Conservation (phyloP, 2,329 filamentous ascomycete genomes). For the Fusarium staphyleae region DNA sequence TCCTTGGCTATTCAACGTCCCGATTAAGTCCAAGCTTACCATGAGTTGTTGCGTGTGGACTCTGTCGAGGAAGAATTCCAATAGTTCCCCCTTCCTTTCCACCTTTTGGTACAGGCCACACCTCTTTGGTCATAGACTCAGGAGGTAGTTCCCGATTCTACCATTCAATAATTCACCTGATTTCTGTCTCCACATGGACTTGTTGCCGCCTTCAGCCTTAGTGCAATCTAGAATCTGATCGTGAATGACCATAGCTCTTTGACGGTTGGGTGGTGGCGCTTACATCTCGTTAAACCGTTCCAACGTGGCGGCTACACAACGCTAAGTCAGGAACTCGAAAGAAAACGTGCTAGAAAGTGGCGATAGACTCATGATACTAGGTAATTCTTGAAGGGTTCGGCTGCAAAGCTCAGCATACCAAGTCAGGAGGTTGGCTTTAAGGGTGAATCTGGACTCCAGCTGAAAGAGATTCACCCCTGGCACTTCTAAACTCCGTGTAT, state of each 20-base stretch:
- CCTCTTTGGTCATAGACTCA: background rate
- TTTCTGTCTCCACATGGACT: background rate
- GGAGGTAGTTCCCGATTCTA: background rate
- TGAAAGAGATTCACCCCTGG: background rate
- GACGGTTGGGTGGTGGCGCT: slow-evolving; percentile 27
- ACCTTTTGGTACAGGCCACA: background rate
- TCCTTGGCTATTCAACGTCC: background rate
- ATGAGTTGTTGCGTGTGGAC: background rate
- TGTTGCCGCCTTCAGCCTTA: background rate
- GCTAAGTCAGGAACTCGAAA: background rate
- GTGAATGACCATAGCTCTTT: background rate
- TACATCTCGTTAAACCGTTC: slow-evolving; percentile 12
- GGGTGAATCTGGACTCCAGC: background rate
- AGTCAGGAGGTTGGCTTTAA: background rate
- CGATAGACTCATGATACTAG: slow-evolving; percentile 10
- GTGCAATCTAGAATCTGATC: slow-evolving; percentile 16
- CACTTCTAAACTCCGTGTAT: background rate
- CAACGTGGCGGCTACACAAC: slow-evolving; percentile 3
- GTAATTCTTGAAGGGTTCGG: background rate
- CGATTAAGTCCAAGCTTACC: background rate
- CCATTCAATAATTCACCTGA: background rate
- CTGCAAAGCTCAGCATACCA: too few species aligned
- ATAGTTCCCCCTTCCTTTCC: slow-evolving; percentile 7
- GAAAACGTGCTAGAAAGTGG: slow-evolving; percentile 7
- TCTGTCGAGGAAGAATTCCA: slow-evolving; percentile 18